Evolutionary conservation across 495 filamentous ascomycete genomes (phyloP).

Genomic region (Hypoxylon trugodes): DNA sequence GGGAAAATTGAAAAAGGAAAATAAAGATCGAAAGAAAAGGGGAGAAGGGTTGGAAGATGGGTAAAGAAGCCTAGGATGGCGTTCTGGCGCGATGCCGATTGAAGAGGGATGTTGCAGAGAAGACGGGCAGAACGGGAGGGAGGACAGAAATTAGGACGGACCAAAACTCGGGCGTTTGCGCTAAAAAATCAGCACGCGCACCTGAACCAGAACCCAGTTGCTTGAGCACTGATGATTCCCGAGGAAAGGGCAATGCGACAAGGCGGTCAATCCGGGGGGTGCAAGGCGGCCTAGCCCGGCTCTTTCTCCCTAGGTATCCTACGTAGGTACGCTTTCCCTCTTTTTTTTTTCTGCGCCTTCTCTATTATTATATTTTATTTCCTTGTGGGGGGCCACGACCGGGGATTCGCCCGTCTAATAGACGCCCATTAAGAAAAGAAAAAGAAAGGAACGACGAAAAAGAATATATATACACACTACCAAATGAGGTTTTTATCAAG

Average conservation of each 20-base stretch:
- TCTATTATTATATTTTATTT: slow-evolving; percentile 27
- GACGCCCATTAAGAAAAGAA: not conserved
- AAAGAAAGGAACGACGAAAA: not conserved
- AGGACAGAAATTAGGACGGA: slow-evolving; percentile 38
- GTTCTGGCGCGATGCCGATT: slow-evolving; percentile 39
- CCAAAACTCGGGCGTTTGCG: slow-evolving; percentile 43
- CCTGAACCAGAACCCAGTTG: slow-evolving; percentile 34
- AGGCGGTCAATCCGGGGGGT: slow-evolving; percentile 42
- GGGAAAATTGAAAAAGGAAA: slow-evolving; percentile 1
- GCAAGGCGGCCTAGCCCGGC: slow-evolving; percentile 37
- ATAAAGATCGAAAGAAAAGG: not conserved
- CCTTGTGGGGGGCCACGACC: slow-evolving; percentile 31
- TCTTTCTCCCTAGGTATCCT: slow-evolving; percentile 21
- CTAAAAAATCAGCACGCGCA: slow-evolving; percentile 42
- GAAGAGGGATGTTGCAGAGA: slow-evolving; percentile 38
- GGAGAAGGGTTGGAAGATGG: slow-evolving; percentile 5
- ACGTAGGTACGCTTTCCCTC: slow-evolving; percentile 1
- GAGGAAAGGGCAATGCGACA: slow-evolving; percentile 38
- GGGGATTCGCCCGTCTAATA: slow-evolving; percentile 27
- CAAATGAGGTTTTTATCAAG: too few species aligned
- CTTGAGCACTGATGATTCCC: slow-evolving; percentile 39
- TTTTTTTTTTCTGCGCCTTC: slow-evolving; percentile 12
- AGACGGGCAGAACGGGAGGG: slow-evolving; percentile 40
- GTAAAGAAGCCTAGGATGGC: slow-evolving; percentile 27
- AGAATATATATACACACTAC: too few species aligned